A percentile compares a stretch with the other conserved stretches of the same genome.
These are phyloP conservation scores for Nothopassalora personata DNA, from an alignment of 2,329 filamentous ascomycete genomes.

Conservation along the genomic window DNA sequence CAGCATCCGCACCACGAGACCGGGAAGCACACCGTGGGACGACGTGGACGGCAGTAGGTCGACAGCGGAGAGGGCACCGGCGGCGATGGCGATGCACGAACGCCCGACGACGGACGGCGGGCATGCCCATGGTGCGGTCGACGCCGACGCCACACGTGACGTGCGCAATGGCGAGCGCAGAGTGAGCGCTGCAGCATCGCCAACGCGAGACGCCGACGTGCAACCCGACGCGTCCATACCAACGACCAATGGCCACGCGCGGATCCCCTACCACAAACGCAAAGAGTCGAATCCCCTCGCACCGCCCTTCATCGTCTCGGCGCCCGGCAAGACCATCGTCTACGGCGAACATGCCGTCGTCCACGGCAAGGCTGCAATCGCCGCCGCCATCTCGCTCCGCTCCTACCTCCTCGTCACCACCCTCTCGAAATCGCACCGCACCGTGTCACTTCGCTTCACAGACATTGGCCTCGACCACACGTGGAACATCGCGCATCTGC, in stretches of 20 bases:
- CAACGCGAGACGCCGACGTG: neutral
- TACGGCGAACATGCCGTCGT: slow-evolving; percentile 99
- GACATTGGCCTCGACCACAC: slow-evolving; percentile 86
- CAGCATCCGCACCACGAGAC: no score
- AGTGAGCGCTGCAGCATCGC: neutral
- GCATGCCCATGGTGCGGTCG: neutral
- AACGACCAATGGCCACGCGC: slow-evolving; percentile 5
- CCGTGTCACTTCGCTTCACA: slow-evolving; percentile 80
- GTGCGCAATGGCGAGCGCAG: neutral
- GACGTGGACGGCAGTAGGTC: no score
- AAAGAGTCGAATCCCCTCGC: slow-evolving; percentile 55
- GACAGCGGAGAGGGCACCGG: neutral
- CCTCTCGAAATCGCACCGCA: slow-evolving; percentile 84
- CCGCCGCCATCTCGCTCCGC: slow-evolving; percentile 87
- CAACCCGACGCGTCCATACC: neutral
- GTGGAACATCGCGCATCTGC: slow-evolving; percentile 89
- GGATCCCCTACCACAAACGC: slow-evolving; percentile 10
- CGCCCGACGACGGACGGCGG: neutral
- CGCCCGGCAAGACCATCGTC: slow-evolving; percentile 95
- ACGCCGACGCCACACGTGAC: neutral
- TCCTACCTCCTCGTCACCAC: slow-evolving; percentile 96
- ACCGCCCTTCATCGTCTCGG: slow-evolving; percentile 95
- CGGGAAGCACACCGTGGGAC: no score
- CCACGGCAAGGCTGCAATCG: slow-evolving; percentile 91
- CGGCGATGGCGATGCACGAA: no score